These are phyloP conservation scores for Proliferodiscus dingleyae DNA, from an alignment of 2,329 filamentous ascomycete species.

Conservation along the genomic window DNA sequence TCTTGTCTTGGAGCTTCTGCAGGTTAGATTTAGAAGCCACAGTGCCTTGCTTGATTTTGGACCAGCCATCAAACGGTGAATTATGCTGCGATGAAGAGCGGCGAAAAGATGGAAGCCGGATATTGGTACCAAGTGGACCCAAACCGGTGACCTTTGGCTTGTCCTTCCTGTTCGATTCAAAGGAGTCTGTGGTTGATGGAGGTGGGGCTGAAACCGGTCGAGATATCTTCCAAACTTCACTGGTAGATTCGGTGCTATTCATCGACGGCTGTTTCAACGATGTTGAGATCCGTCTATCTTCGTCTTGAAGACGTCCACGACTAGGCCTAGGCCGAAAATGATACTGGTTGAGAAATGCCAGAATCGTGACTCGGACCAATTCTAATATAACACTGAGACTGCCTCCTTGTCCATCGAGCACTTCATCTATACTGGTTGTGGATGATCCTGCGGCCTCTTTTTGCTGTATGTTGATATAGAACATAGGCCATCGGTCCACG, in stretches of 20 bases:
- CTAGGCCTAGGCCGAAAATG: slow-evolving; percentile 44
- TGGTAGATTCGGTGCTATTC: neutral
- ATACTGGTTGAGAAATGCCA: slow-evolving; percentile 70
- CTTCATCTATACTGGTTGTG: slow-evolving; percentile 30
- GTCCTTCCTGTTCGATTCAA: neutral
- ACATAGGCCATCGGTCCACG: slow-evolving; percentile 84
- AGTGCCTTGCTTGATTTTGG: slow-evolving; percentile 34
- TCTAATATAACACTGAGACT: slow-evolving; percentile 48
- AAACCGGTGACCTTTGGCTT: neutral
- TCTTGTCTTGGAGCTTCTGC: too few relatives aligned
- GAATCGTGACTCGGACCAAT: slow-evolving; percentile 63
- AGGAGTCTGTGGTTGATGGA: neutral
- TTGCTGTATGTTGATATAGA: slow-evolving; percentile 65
- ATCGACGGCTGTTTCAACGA: neutral
- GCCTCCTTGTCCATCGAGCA: slow-evolving; percentile 43
- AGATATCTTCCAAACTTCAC: neutral
- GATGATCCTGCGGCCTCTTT: neutral
- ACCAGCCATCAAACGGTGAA: slow-evolving; percentile 35
- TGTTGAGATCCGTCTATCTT: neutral
- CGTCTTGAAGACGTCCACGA: neutral
- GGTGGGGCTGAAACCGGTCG: neutral
- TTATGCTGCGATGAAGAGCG: slow-evolving; percentile 12
- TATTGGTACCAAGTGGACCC: slow-evolving; percentile 20
- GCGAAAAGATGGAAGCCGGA: slow-evolving; percentile 24
- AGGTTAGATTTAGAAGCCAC: neutral